Evolutionary conservation across 257 asterid genomes (phyloP).

Genomic region (Echites panduratus): DNA sequence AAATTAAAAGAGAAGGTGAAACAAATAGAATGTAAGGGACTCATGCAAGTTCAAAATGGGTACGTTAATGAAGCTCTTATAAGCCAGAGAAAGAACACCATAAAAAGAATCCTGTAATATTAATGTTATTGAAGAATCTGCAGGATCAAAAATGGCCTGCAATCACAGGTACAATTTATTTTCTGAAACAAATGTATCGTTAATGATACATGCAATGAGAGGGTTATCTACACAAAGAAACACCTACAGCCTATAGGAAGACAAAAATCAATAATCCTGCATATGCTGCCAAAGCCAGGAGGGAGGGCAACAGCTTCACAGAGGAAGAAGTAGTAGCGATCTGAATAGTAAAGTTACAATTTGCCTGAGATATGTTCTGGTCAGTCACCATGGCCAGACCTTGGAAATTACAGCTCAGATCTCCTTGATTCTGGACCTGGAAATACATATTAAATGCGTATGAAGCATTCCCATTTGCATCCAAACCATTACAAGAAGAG

Average conservation of each 20-base stretch:
- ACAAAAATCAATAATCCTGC: conserved; percentile 9
- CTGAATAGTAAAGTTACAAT: conserved; percentile 39
- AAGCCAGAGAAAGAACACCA: neutral
- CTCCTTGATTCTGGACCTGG: conserved; percentile 34
- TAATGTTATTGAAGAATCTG: conserved; percentile 2
- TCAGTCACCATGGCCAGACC: conserved; percentile 36
- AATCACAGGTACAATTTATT: neutral
- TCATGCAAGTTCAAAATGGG: too few species aligned
- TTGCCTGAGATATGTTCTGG: conserved; percentile 33
- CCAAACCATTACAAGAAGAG: conserved; percentile 37
- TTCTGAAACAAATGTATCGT: conserved; percentile 8
- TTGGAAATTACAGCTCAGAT: conserved; percentile 33
- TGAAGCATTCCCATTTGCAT: conserved; percentile 33
- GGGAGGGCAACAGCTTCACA: conserved; percentile 14
- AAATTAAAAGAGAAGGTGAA: too few species aligned
- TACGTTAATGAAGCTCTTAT: too few species aligned
- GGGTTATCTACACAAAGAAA: conserved; percentile 2
- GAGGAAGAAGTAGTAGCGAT: conserved; percentile 21
- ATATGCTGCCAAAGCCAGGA: conserved; percentile 4
- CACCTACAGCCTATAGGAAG: conserved; percentile 7
- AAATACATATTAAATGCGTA: conserved; percentile 39
- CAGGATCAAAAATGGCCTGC: neutral
- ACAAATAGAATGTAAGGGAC: too few species aligned
- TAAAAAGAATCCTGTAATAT: neutral
- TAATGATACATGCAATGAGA: neutral